Evolutionary conservation across 1,284 basidiomycete genomes (phyloP).

Genomic region (Singerocomus rubriflavus): DNA sequence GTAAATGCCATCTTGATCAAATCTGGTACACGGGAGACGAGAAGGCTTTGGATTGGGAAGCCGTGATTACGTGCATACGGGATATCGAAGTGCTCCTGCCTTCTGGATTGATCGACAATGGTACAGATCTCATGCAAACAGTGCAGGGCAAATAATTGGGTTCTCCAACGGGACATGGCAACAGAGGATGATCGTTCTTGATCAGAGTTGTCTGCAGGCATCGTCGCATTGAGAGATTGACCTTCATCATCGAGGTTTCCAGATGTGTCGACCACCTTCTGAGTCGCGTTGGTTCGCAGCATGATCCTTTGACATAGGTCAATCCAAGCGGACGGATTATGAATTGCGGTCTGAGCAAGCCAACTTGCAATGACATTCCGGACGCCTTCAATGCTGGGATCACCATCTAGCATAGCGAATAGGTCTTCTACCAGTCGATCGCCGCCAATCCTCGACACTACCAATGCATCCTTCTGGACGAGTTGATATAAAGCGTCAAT

Average conservation of each 20-base stretch:
- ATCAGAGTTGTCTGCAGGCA: conserved; percentile 25
- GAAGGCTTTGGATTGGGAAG: conserved; percentile 48
- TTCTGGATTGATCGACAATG: conserved; percentile 69
- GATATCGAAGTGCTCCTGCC: conserved; percentile 81
- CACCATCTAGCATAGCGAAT: conserved; percentile 92
- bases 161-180: conserved; percentile 87
- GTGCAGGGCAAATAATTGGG: conserved; percentile 91
- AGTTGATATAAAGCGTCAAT: conserved; percentile 97
- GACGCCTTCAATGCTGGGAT: conserved; percentile 93
- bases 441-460: conserved; percentile 92
- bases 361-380: conserved; percentile 92
- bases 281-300: conserved; percentile 80
- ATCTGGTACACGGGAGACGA: conserved; percentile 85
- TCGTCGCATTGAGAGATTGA: conserved; percentile 75
- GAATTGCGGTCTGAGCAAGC: conserved; percentile 91
- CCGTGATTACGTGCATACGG: conserved; percentile 55
- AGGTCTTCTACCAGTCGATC: conserved; percentile 93
- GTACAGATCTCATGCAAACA: conserved; percentile 90
- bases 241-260: conserved; percentile 88
- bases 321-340: conserved; percentile 96
- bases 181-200: conserved; percentile 37
- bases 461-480: conserved; percentile 90
- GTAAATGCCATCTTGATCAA: conserved; percentile 98
- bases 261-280: conserved; percentile 65
- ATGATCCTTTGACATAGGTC: conserved; percentile 97